Evolutionary conservation across 495 filamentous ascomycete genomes (phyloP).

Genomic region (Aspergillus saccharolyticus): DNA sequence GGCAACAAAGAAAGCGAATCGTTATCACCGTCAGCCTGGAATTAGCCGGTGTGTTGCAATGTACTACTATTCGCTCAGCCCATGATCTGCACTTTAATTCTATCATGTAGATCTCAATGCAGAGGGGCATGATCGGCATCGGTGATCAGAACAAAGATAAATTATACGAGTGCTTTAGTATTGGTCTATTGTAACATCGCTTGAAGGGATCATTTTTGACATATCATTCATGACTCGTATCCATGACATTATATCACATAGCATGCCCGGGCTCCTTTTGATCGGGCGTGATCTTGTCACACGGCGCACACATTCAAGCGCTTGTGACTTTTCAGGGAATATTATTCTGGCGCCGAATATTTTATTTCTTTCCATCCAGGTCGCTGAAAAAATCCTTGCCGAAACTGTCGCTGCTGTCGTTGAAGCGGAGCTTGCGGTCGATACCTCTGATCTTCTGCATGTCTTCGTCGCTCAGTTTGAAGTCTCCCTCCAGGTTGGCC

Average conservation of each 20-base stretch:
- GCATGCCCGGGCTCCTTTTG: background rate
- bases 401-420: conserved; percentile 52
- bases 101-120: background rate
- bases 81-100: background rate
- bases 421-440: conserved; percentile 56
- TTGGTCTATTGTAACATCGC: too few species aligned
- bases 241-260: background rate
- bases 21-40: too few species aligned
- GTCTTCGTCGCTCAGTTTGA: conserved; percentile 49
- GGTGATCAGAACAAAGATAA: background rate
- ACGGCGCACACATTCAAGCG: background rate
- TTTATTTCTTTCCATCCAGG: conserved; percentile 52
- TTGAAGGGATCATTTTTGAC: background rate
- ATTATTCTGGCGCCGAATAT: background rate
- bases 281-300: background rate
- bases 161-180: too few species aligned
- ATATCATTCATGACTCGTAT: background rate
- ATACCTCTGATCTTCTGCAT: conserved; percentile 48
- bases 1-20: background rate
- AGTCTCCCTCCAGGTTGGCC: conserved; percentile 55
- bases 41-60: too few species aligned
- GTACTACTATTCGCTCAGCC: background rate
- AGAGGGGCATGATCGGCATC: background rate
- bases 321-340: too few species aligned
- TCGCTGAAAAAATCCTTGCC: conserved; percentile 55